phyloP scores from a whole-genome alignment of 495 filamentous ascomycete genomes.

The Monascus purpureus region DNA sequence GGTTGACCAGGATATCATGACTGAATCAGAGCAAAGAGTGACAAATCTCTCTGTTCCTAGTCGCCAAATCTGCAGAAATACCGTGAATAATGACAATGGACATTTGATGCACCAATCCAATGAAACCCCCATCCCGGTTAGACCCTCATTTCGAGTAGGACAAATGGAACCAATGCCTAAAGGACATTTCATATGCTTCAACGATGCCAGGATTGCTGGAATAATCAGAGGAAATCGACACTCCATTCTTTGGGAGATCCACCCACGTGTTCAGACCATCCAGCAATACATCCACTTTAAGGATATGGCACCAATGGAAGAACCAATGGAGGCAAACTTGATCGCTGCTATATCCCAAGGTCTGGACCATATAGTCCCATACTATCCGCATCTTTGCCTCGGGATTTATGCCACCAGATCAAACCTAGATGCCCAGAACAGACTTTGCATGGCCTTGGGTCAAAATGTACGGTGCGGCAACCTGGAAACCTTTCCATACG shows the following conservation, averaged over 20 bases:
- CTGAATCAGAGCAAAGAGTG: constrained; percentile 44
- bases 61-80: constrained; percentile 45
- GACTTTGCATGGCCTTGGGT: constrained; percentile 51
- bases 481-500: constrained; percentile 36
- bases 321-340: constrained; percentile 9
- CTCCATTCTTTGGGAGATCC: constrained; percentile 39
- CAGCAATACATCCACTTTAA: constrained; percentile 45
- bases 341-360: constrained; percentile 12
- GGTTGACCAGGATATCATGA: constrained; percentile 35
- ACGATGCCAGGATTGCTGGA: constrained; percentile 17
- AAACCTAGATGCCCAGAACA: constrained; percentile 23
- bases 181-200: constrained; percentile 40
- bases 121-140: constrained; percentile 33
- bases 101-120: constrained; percentile 33
- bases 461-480: constrained; percentile 50
- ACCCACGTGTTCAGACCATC: constrained; percentile 33
- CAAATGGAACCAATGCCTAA: constrained; percentile 40
- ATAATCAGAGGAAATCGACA: constrained; percentile 43
- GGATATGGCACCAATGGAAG: constrained; percentile 12
- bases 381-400: constrained; percentile 43
- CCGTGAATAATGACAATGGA: constrained; percentile 44
- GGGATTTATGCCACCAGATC: constrained; percentile 34
- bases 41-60: constrained; percentile 49
- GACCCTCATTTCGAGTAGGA: constrained; percentile 32
- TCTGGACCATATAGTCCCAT: constrained; percentile 26